These are phyloP conservation scores for Cladophialophora chaetospira DNA, from an alignment of 2,329 filamentous ascomycete species.

Conservation along the genomic window DNA sequence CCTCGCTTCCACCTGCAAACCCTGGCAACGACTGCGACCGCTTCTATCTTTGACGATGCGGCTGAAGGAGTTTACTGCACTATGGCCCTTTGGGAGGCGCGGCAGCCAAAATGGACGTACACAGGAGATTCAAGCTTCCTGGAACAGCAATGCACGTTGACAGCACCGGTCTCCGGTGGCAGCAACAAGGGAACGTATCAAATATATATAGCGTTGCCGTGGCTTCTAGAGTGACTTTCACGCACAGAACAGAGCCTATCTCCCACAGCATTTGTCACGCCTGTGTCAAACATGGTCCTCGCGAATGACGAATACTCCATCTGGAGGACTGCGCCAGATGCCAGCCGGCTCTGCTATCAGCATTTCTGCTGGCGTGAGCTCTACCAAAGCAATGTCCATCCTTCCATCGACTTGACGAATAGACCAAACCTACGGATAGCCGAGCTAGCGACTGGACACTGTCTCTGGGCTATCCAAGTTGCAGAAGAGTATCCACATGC, in stretches of 20 bases:
- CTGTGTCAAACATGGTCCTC: not conserved
- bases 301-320: slow-evolving; percentile 13
- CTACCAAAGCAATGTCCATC: slow-evolving; percentile 32
- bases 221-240: too few species aligned
- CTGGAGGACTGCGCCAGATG: slow-evolving; percentile 15
- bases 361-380: slow-evolving; percentile 37
- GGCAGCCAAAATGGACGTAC: too few species aligned
- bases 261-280: not conserved
- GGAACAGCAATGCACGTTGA: too few species aligned
- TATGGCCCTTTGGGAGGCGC: too few species aligned
- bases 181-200: too few species aligned
- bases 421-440: slow-evolving; percentile 26
- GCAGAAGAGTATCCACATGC: slow-evolving; percentile 30
- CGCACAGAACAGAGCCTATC: too few species aligned
- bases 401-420: slow-evolving; percentile 27
- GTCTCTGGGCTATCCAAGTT: slow-evolving; percentile 36
- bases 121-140: too few species aligned
- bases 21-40: too few species aligned
- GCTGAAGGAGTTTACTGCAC: too few species aligned
- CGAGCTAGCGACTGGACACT: slow-evolving; percentile 37
- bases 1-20: not conserved
- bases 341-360: slow-evolving; percentile 28
- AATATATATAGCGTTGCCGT: too few species aligned
- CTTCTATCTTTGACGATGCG: too few species aligned
- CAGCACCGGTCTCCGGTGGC: too few species aligned